Evolutionary conservation across 371 early-diverging fungal species (phyloP).

Genomic region (Mucor plumbeus): DNA sequence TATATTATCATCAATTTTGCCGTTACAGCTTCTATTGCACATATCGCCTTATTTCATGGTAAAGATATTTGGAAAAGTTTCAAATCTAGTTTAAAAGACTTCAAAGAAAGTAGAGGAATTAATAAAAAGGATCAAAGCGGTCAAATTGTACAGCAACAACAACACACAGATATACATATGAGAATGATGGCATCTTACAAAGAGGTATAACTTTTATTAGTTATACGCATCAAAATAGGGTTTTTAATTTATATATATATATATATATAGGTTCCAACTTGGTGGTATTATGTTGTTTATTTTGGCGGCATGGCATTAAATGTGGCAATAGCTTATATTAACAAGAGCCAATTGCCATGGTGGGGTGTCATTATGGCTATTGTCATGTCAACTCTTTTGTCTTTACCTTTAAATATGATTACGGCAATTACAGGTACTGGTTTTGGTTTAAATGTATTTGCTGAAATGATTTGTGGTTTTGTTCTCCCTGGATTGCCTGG

Average conservation of each 20-base stretch:
- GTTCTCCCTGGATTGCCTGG: conserved; percentile 48
- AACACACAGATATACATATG: conserved; percentile 8
- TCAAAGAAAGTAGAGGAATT: neutral
- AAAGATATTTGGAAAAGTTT: conserved; percentile 18
- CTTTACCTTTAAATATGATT: conserved; percentile 46
- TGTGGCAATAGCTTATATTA: conserved; percentile 64
- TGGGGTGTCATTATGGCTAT: conserved; percentile 78
- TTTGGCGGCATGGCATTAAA: conserved; percentile 62
- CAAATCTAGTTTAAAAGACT: neutral
- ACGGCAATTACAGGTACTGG: conserved; percentile 44
- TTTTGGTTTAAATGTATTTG: conserved; percentile 64
- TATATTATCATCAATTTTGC: conserved; percentile 50
- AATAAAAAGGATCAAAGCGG: neutral
- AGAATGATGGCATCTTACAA: conserved; percentile 6
- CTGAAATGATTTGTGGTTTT: conserved; percentile 65
- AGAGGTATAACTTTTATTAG: neutral
- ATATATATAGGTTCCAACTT: conserved; percentile 56
- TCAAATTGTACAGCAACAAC: neutral
- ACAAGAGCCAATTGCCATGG: conserved; percentile 64
- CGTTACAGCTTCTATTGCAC: conserved; percentile 57
- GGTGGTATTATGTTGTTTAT: conserved; percentile 78
- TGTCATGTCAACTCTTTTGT: conserved; percentile 46
- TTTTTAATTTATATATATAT: neutral
- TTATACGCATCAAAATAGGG: neutral
- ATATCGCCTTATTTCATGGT: conserved; percentile 57